Percentiles rank a stretch among this genome's conserved stretches.
These are phyloP conservation scores for Penicillium tannophilum DNA, from an alignment of 495 filamentous ascomycete genomes.

Conservation along the genomic window DNA sequence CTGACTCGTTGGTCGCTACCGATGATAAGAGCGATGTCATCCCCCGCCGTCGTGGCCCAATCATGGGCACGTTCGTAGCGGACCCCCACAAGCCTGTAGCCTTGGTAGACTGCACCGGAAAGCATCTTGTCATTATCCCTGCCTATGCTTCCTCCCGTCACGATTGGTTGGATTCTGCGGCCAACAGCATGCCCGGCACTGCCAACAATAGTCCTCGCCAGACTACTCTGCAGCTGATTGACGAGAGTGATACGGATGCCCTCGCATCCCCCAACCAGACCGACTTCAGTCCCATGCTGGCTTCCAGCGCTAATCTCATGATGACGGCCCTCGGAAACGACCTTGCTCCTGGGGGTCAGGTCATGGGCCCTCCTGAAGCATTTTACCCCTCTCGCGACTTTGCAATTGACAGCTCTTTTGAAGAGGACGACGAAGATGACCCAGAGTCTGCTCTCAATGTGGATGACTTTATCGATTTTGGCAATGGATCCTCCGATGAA, in stretches of 20 bases:
- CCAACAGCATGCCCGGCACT: slow-evolving; percentile 53
- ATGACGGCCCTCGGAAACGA: slow-evolving; percentile 65
- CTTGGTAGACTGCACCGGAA: slow-evolving; percentile 67
- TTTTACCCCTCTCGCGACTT: slow-evolving; percentile 72
- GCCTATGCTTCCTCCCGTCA: slow-evolving; percentile 52
- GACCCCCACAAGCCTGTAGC: slow-evolving; percentile 72
- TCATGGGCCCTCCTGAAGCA: slow-evolving; percentile 72
- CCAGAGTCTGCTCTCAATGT: slow-evolving; percentile 66
- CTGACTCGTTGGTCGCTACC: slow-evolving; percentile 46
- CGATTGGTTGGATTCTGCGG: slow-evolving; percentile 51
- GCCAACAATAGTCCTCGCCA: slow-evolving; percentile 57
- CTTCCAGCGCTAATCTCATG: slow-evolving; percentile 73
- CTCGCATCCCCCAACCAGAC: slow-evolving; percentile 48
- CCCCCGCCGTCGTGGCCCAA: slow-evolving; percentile 56
- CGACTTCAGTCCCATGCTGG: slow-evolving; percentile 61
- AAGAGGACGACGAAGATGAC: slow-evolving; percentile 63
- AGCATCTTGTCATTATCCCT: slow-evolving; percentile 69
- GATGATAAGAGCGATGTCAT: slow-evolving; percentile 56
- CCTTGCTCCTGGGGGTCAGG: slow-evolving; percentile 63
- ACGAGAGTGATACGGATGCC: slow-evolving; percentile 55
- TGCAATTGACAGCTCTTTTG: slow-evolving; percentile 54
- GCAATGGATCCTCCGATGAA: slow-evolving; percentile 60
- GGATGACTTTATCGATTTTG: slow-evolving; percentile 73
- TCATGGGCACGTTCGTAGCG: slow-evolving; percentile 55
- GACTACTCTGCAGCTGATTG: slow-evolving; percentile 49